These are phyloP conservation scores for Pythium sp. DNA, from an alignment of 352 stramenopile genomes.

Conservation along the genomic window DNA sequence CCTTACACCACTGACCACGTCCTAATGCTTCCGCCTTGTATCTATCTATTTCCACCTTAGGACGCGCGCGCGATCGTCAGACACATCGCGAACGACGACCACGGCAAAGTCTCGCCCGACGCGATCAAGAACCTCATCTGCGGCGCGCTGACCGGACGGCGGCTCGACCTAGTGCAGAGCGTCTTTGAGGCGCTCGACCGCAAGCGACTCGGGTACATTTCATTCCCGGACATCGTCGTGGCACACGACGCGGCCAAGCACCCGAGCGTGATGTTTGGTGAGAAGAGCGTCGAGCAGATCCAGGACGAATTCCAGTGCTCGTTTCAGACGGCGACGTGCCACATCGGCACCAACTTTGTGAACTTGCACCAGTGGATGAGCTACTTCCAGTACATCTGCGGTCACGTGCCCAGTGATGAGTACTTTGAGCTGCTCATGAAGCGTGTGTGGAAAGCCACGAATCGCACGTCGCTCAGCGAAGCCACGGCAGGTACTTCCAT, in stretches of 20 bases:
- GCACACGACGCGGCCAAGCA: constrained; percentile 53
- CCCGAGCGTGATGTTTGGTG: constrained; percentile 71
- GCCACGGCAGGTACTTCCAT: constrained; percentile 18
- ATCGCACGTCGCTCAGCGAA: constrained; percentile 35
- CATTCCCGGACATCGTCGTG: constrained; percentile 43
- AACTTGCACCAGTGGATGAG: constrained; percentile 73
- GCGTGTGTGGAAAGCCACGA: constrained; percentile 60
- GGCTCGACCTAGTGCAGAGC: constrained; percentile 63
- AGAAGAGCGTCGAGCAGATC: constrained; percentile 48
- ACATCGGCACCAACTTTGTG: constrained; percentile 37
- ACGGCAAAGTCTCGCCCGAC: constrained; percentile 39
- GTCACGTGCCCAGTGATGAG: constrained; percentile 65
- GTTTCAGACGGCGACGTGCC: constrained; percentile 36
- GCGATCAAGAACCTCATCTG: constrained; percentile 66
- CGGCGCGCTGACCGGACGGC: constrained; percentile 36
- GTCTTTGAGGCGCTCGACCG: constrained; percentile 68
- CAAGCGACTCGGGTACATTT: constrained; percentile 58
- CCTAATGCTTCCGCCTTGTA: too few species aligned
- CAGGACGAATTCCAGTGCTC: constrained; percentile 56
- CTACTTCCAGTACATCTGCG: constrained; percentile 73
- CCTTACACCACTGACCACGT: too few species aligned
- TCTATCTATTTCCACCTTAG: constrained; percentile 17
- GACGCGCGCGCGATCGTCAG: constrained; percentile 53
- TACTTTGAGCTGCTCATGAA: constrained; percentile 77
- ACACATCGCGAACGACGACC: constrained; percentile 30